These are phyloP conservation scores for Neospermospora avenae DNA, from an alignment of 2,329 filamentous ascomycete genomes.

Conservation along the genomic window DNA sequence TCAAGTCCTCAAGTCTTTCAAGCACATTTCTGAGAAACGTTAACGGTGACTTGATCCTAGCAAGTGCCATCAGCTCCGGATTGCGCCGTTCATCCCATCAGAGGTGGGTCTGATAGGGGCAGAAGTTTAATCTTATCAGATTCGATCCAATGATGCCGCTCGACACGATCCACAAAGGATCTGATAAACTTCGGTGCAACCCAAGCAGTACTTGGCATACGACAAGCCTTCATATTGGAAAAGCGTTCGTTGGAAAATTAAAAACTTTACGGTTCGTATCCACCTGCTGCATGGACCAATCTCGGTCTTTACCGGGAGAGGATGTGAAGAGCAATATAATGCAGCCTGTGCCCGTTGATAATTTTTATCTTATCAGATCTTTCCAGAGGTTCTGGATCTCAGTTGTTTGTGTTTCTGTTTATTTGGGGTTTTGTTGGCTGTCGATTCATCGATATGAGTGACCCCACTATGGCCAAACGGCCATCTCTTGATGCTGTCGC, in stretches of 20 bases:
- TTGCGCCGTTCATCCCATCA: not conserved
- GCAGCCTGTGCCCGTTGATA: not conserved
- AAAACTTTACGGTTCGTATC: not conserved
- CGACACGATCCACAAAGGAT: conserved; percentile 1
- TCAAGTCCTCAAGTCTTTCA: too few relatives aligned
- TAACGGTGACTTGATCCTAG: not conserved
- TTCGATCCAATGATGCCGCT: not conserved
- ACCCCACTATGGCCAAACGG: not conserved
- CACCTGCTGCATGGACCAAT: not conserved
- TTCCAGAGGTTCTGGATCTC: not conserved
- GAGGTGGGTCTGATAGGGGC: not conserved
- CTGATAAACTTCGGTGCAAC: conserved; percentile 7
- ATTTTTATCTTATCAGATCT: conserved; percentile 3
- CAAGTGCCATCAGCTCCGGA: not conserved
- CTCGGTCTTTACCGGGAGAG: not conserved
- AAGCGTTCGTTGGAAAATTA: not conserved
- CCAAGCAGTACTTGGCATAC: conserved; percentile 2
- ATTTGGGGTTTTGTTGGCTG: not conserved
- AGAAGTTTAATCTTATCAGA: not conserved
- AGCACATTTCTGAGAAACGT: not conserved
- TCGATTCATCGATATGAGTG: conserved; percentile 2
- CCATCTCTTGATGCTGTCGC: not conserved
- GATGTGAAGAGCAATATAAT: not conserved
- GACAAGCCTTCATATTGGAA: not conserved
- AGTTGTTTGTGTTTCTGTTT: not conserved